Percentiles rank a stretch among this genome's conserved stretches.
Evolutionary conservation across 2,329 filamentous ascomycete species (phyloP).

Genomic region (Dactylellina cionopaga): DNA sequence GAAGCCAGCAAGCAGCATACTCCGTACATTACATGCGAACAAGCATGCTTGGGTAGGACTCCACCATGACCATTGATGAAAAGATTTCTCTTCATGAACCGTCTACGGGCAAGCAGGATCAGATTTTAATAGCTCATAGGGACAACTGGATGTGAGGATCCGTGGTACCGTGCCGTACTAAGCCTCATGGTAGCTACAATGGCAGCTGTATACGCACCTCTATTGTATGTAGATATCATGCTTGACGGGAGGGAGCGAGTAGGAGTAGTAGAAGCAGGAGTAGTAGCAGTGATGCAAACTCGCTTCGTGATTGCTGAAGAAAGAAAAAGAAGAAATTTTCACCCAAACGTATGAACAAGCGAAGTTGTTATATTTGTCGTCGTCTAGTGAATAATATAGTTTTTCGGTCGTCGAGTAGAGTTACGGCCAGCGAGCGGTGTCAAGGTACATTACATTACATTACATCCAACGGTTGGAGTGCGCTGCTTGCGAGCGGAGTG

Average conservation of each 20-base stretch:
- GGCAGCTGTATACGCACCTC: conserved; percentile 1
- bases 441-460: not conserved
- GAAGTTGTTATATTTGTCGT: not conserved
- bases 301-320: not conserved
- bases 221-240: not conserved
- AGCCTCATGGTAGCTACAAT: conserved; percentile 27
- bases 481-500: not conserved
- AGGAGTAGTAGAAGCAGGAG: too few species aligned
- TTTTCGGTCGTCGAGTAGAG: not conserved
- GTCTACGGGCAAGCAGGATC: conserved; percentile 19
- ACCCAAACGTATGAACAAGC: too few species aligned
- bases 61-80: conserved; percentile 29
- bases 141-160: conserved; percentile 16
- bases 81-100: not conserved
- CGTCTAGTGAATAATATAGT: not conserved
- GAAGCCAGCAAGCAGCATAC: conserved; percentile 41
- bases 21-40: conserved; percentile 37
- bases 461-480: not conserved
- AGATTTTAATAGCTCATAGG: conserved; percentile 49
- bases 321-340: not conserved
- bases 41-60: conserved; percentile 10
- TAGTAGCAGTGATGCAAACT: too few species aligned
- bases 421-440: conserved; percentile 15
- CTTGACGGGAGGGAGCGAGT: too few species aligned
- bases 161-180: conserved; percentile 36